Evolutionary conservation across 305 asterid species (phyloP).

Genomic region (Plantago lanceolata): DNA sequence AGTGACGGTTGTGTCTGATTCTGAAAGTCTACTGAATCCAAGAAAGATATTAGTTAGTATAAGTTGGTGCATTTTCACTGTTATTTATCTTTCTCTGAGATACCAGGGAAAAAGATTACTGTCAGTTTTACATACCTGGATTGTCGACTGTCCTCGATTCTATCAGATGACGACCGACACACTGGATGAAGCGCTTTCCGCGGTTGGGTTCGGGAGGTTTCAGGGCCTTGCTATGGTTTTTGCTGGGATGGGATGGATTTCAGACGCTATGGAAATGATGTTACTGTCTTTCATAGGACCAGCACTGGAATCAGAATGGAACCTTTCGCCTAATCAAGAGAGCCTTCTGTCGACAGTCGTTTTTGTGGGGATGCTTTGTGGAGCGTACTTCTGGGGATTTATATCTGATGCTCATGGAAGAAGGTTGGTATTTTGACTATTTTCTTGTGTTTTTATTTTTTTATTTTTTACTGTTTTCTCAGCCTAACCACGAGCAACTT

Average conservation of each 20-base stretch:
- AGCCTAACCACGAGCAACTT: neutral
- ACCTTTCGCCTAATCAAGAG: constrained; percentile 47
- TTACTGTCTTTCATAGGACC: constrained; percentile 61
- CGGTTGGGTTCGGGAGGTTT: constrained; percentile 45
- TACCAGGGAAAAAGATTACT: too few species aligned
- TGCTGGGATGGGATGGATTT: constrained; percentile 46
- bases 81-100: too few species aligned
- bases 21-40: too few species aligned
- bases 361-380: constrained; percentile 56
- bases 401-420: constrained; percentile 51
- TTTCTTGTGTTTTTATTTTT: too few species aligned
- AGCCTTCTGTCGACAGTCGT: constrained; percentile 44
- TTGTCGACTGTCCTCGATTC: too few species aligned
- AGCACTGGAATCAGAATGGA: constrained; percentile 42
- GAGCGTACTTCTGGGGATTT: constrained; percentile 53
- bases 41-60: too few species aligned
- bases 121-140: too few species aligned
- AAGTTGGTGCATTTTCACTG: too few species aligned
- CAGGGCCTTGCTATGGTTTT: constrained; percentile 41
- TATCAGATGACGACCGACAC: constrained; percentile 19
- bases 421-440: constrained; percentile 38
- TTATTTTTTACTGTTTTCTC: neutral
- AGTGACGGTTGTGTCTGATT: too few species aligned
- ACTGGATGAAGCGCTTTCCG: constrained; percentile 49
- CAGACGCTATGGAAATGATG: constrained; percentile 57